Evolutionary conservation across 202 grass and related monocot species (phyloP).

Genomic region (Alloteropsis angusta): DNA sequence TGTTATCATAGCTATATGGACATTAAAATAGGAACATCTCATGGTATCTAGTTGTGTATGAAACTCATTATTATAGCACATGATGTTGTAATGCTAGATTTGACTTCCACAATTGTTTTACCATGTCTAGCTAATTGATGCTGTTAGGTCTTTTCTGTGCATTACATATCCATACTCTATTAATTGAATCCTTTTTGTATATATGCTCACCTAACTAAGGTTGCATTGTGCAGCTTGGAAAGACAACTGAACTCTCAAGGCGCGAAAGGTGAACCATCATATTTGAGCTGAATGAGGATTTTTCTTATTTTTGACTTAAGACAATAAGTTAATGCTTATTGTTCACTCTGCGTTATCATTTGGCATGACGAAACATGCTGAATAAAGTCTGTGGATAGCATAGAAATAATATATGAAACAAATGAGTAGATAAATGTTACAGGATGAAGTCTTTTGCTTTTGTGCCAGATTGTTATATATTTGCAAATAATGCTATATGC

Average conservation of each 20-base stretch:
- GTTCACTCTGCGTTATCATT: background rate
- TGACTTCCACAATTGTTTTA: background rate
- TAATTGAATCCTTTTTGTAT: slow-evolving; percentile 4
- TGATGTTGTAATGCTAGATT: background rate
- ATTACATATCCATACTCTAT: background rate
- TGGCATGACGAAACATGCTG: background rate
- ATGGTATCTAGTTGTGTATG: background rate
- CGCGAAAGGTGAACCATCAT: slow-evolving; percentile 66
- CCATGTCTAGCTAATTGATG: background rate
- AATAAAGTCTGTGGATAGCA: background rate
- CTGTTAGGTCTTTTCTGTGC: background rate
- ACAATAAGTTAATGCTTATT: background rate
- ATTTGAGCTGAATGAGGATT: background rate
- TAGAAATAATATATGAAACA: background rate
- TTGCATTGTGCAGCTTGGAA: slow-evolving; percentile 55
- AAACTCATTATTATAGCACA: background rate
- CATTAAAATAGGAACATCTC: background rate
- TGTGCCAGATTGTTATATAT: background rate
- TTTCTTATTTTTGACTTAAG: background rate
- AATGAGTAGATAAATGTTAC: background rate
- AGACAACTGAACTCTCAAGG: slow-evolving; percentile 87
- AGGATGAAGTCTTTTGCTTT: background rate
- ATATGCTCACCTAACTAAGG: slow-evolving; percentile 25
- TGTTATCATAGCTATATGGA: background rate
- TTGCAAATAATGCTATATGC: background rate